Conservation (phyloP, 2,329 filamentous ascomycete species). For the Paecilomyces niveus region DNA sequence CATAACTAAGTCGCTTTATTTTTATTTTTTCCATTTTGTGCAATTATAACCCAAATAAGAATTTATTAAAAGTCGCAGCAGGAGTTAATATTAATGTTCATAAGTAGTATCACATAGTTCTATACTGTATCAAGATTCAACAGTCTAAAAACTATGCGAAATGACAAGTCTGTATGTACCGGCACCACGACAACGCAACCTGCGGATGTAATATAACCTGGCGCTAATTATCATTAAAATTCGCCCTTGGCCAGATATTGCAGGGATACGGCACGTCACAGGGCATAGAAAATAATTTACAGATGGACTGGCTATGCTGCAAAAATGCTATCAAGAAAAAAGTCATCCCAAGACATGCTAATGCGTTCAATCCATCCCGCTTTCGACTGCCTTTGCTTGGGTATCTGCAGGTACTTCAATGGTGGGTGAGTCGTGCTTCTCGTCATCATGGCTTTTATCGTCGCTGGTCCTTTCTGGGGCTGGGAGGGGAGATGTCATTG, state of each 20-base stretch:
- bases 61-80: background rate
- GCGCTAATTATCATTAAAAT: background rate
- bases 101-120: constrained; percentile 20
- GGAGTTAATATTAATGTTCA: too few species aligned
- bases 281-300: background rate
- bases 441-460: constrained; percentile 3
- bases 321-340: background rate
- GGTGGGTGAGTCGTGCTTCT: background rate
- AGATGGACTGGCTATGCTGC: background rate
- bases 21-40: background rate
- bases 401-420: background rate
- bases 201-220: background rate
- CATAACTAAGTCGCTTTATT: background rate
- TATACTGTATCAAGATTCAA: constrained; percentile 5
- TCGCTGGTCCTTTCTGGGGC: constrained; percentile 6
- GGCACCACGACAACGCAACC: constrained; percentile 8
- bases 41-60: background rate
- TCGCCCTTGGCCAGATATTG: constrained; percentile 7
- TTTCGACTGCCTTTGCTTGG: background rate
- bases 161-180: constrained; percentile 2
- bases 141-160: background rate
- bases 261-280: background rate
- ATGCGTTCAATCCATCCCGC: constrained; percentile 4
- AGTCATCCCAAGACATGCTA: background rate
- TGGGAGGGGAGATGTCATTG: constrained; percentile 12